Base-by-base conservation (phyloP, 805 yeast species). In the Barnettozyma californica region DNA sequence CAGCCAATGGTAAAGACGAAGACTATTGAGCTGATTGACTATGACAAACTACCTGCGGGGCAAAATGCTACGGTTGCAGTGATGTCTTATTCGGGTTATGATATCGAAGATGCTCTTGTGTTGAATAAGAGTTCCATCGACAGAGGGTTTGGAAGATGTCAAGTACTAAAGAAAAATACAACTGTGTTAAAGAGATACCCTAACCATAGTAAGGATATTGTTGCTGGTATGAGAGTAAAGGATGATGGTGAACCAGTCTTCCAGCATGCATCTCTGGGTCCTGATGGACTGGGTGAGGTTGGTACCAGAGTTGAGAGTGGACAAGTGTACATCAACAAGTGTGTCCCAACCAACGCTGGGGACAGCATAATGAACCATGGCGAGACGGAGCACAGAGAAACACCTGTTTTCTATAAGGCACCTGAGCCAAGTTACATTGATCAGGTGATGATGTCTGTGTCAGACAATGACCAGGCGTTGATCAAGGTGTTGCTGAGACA, bases 51-150 rank as follows among this genome's bases (percentile, higher is more conserved):
- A 38, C 99, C 99, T 4, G 99, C 99, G 5, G 99, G 99, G 8
- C 99, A 94, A 69, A 94, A 94, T 66, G 99, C 99, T 9, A 87
- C 96, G 1, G 99, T 94, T 49, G 99, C 99, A 2, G 99, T 94
- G 35, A 94, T 94, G 99, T 89, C 97, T 8, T 94, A 94, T 63
- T 92, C 98, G 0, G 99, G 99, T 54, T 94, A 94, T 65, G 99
- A 94, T 87, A 94, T 94, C 66, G 98, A 94, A 71, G 99, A 94
- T 82, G 99, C 99, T 6, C 76, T 94, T 63, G 97, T 94, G 19
- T 71, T 94, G 59, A 94, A 94, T 69, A 94, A 92, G 67, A 75
- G 98, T 0, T 88, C 97, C 0, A 76, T 94, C 48, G 99, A 94
- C 63, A 79, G 99, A 64, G 99, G 99, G 1, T 94, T 89, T 66